Percentiles rank a stretch among this genome's conserved stretches.
phyloP scores from a whole-genome alignment of 257 asterid species.

The Lantana camara region DNA sequence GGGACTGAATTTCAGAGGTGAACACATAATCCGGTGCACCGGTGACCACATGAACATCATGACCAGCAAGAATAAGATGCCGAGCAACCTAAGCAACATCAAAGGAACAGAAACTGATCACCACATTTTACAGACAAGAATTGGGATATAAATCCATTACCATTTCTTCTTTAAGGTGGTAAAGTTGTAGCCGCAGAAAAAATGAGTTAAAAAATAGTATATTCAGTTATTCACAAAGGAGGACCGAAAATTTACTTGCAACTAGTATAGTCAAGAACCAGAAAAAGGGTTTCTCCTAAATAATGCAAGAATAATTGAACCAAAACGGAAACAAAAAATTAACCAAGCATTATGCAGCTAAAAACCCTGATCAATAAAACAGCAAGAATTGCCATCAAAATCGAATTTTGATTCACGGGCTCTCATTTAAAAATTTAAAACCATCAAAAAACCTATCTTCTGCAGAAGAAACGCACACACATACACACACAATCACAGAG shows the following conservation, averaged over 20 bases:
- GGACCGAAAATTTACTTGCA: conserved; percentile 1
- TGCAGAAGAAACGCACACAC: conserved; percentile 18
- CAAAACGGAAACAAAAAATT: background rate
- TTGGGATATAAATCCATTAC: background rate
- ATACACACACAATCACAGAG: background rate
- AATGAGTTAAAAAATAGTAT: no score
- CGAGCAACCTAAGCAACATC: conserved; percentile 73
- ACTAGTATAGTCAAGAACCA: conserved; percentile 1
- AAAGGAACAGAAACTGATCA: conserved; percentile 10
- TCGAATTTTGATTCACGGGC: background rate
- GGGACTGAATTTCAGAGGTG: conserved; percentile 79
- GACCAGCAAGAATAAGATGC: conserved; percentile 88
- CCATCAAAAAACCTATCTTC: background rate
- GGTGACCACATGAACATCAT: conserved; percentile 92
- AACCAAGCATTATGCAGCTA: background rate
- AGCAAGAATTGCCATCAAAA: background rate
- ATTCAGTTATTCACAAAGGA: no score
- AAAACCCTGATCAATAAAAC: background rate
- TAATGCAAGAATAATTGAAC: background rate
- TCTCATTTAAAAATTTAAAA: background rate
- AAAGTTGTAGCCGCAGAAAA: background rate
- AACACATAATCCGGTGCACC: conserved; percentile 97
- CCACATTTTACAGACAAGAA: conserved; percentile 11
- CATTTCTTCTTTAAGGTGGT: background rate
- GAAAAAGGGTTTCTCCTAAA: background rate